Base-by-base conservation (phyloP, 352 stramenopile genomes). In the Phytophthora tentaculata region DNA sequence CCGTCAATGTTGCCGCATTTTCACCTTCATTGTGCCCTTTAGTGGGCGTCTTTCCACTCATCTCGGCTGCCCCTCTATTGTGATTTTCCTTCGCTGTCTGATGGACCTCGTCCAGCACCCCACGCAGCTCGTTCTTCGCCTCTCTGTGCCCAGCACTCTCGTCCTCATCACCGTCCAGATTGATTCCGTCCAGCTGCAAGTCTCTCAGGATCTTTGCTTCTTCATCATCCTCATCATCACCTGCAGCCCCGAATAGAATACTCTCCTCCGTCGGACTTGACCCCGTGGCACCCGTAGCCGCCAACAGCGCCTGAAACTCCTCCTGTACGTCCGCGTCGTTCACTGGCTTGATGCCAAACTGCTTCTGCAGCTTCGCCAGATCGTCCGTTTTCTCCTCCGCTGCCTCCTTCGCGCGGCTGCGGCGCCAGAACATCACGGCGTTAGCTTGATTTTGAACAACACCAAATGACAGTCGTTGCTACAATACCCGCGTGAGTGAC, bases 311-410 rank as follows among this genome's bases (percentile, higher is more conserved):
- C 52, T 77, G 69, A 23, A 93, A 81, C 45, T 95, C 87, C 39
- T 61, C 72, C 64, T 92, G 71, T 19, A 95, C 82, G 48, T 95
- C 83, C 44, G 79, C 81, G 58, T 93, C 84, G 20, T 62, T 84
- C 51, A 92, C 73, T 29, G 81, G 73, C 32, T 80, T 84, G 69
- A 95, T 93, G 5, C 87, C 84, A 56, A 95, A 91, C 74, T 93
- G 80, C 16, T 81, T 77, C 74, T 94, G 85, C 39, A 94, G 74
- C 70, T 83, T 81, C 3, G 41, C 57, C 22, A 94, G 59, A 23
- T 94, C 81, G 39, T 89, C 76, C 20, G 62, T 76, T 54, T 61
- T 53, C 41, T 53, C 56, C 35, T 28, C 68, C 5, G 19, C 44
- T 61, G 23, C 66, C 41, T 69, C 52, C 35, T 74, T 79, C 54